Evolutionary conservation across 352 stramenopile species (phyloP).

Genomic region (Pythium sp.): DNA sequence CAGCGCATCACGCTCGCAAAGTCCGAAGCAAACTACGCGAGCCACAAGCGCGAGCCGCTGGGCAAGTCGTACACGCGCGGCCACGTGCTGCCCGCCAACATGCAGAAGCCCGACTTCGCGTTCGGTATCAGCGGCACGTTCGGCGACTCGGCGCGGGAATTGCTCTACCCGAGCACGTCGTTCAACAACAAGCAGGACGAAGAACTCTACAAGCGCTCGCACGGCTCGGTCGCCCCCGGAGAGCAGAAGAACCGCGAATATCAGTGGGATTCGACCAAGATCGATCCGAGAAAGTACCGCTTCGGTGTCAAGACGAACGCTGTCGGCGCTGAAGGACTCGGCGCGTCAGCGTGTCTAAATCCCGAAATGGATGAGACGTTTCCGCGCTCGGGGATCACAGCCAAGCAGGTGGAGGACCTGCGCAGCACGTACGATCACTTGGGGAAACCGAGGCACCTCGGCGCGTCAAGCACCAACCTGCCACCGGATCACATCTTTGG

Average conservation of each 20-base stretch:
- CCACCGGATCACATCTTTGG: constrained; percentile 64
- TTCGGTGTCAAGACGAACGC: constrained; percentile 61
- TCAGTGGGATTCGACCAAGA: constrained; percentile 61
- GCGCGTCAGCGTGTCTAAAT: constrained; percentile 57
- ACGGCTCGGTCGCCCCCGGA: constrained; percentile 73
- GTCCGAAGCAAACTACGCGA: constrained; percentile 75
- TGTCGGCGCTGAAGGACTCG: constrained; percentile 38
- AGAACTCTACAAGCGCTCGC: constrained; percentile 72
- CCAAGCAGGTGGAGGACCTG: constrained; percentile 71
- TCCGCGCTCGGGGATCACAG: constrained; percentile 37
- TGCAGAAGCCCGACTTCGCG: constrained; percentile 52
- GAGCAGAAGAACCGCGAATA: constrained; percentile 88
- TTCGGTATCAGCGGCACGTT: constrained; percentile 69
- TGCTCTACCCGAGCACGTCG: constrained; percentile 67
- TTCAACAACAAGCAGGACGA: constrained; percentile 63
- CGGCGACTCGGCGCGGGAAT: constrained; percentile 79
- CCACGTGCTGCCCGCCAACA: constrained; percentile 59
- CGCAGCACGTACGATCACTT: constrained; percentile 74
- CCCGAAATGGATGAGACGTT: constrained; percentile 67
- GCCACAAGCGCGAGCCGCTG: constrained; percentile 75
- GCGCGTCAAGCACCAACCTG: constrained; percentile 28
- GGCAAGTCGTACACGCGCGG: constrained; percentile 65
- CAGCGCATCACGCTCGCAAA: constrained; percentile 68
- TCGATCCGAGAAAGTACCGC: constrained; percentile 66
- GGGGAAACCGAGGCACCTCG: constrained; percentile 64